Base-by-base conservation (phyloP, 2,329 filamentous ascomycete genomes). In the Trichoderma atrobrunneum region DNA sequence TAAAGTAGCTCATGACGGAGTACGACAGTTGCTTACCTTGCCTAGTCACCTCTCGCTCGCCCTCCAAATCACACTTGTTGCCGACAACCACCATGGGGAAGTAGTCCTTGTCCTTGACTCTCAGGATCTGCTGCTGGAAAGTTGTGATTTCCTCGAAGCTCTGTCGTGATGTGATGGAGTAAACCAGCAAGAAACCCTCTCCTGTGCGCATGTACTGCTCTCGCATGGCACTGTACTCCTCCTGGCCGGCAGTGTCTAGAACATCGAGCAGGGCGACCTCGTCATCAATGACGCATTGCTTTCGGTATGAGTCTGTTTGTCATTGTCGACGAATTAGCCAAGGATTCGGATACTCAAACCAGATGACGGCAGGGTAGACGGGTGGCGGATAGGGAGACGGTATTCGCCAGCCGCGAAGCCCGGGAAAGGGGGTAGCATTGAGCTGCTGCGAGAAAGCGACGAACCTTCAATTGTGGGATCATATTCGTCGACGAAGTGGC, bases 151-250 rank as follows among this genome's bases (percentile, higher is more conserved):
- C 96, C 82, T 99, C 95, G 80, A 98, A 98, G 79, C 93, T 97
- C 84, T 98, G 95, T 80, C 95, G 90, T 80, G 95, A 98, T 71
- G 93, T 98, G 86, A 99, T 99, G 77, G 95, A 97, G 88, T 98
- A 98, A 79, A 98, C 94, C 68, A 99, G 91, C 80, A 99, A 86
- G 85, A 99, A 99, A 69, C 96, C 96, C 85, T 99, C 96, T 81
- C 96, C 96, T 28, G 95, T 98, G 79, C 96, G 92, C 95, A 99
- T 99, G 88, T 98, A 99, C 85, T 98, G 96, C 87, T 99, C 96
- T 81, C 96, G 90, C 96, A 99, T 98, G 69, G 96, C 96, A 72
- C 95, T 97, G 87, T 98, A 99, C 86, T 99, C 96, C 85, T 99
- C 96, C 84, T 99, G 96, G 73, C 96, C 96, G 74, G 96, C 96